Evolutionary conservation across 805 yeast genomes (phyloP), one percentile per base, ranked within the genome.

Genomic region (Candida cerambycidarum): DNA sequence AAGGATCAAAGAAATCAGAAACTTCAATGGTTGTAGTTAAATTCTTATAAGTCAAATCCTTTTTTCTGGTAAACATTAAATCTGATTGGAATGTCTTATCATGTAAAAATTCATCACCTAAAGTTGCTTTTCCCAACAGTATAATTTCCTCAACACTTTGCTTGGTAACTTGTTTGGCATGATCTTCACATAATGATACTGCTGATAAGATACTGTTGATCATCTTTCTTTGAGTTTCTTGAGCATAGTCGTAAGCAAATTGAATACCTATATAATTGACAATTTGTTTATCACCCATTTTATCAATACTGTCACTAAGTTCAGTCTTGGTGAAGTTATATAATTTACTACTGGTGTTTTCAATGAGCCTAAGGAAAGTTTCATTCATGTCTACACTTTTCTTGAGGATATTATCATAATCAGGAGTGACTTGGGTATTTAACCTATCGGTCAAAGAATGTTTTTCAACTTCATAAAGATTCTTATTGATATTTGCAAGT

Each of bases 1-100:
- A 75, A 4, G 95, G 87, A 51, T 90, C 95, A 56, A 90, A 70
- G 52, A 89, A 82, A 63, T 93, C 97, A n/a, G 71, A 41, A 4
- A 86, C 31, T 10, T 83, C 79, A 17, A 92, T 71, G 15, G 78
- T 74, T 18, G 79, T 79, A 37, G 78, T 71, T 19, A 90, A 68
- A 30, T 76, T 72, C 48, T 83, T 78, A 27, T 77, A 71, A 25
- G 82, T 62, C 4, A 74, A 61, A 54, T 93, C 96, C 30, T 74
- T 77, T 44, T 75, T 74, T 51, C 89, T 80, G 2, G 89, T 79
- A 55, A 89, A 92, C 98, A 93, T 93, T 30, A 85, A 75, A 21
- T 80, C 82, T 8, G 85, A 75, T 44, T 83, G 76, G 59, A 88
- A 88, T 7, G 73, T 73, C 40, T 81, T 78, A 40, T 81, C 83